Evolutionary conservation across 768 basidiomycete species (phyloP), one percentile per base, ranked within the genome.

Genomic region (Tephrocybe sp.): DNA sequence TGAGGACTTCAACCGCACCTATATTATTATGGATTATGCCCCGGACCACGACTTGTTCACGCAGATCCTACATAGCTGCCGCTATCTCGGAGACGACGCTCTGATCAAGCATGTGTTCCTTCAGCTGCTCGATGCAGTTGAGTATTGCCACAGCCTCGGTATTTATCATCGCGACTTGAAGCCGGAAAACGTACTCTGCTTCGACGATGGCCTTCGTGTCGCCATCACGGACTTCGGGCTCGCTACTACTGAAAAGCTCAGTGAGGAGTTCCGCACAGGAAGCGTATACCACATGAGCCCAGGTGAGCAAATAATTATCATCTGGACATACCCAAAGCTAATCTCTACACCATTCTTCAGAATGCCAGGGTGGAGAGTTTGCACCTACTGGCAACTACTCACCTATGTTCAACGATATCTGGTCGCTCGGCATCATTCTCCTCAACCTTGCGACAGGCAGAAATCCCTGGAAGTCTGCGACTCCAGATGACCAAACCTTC

Each of bases 81-180:
- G 86, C 55, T 96, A 95, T 69, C 77, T 93, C 41, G 93, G 94
- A 32, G 78, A 93, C 60, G 86, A 93, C 69, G 70, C 74, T 24
- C 78, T 96, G 53, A 96, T 98, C 73, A 90, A 86, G 64, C 79
- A 84, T 58, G 88, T 96, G 56, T 98, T 98, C 73, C 76, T 93
- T 50, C 96, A 99, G 68, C 84, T 99, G 61, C 77, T 98, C 61
- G 93, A 96, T 61, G 91, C 93, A 17, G 90, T 98, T 64, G 88
- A 93, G 59, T 89, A 93, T 70, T 94, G 93, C 68, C 96, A 99
- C 68, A 81, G 81, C 25, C 75, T 90, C 51, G 90, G 91, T 49
- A 93, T 99, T 63, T 97, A 90, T 74, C 96, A 98, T 68, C 90
- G 96, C 42, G 96, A 98, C 69, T 74, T 99, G 65, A 99, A 98